phyloP scores from a whole-genome alignment of 768 basidiomycete genomes.

The Rhodotorula kratochvilovae region DNA sequence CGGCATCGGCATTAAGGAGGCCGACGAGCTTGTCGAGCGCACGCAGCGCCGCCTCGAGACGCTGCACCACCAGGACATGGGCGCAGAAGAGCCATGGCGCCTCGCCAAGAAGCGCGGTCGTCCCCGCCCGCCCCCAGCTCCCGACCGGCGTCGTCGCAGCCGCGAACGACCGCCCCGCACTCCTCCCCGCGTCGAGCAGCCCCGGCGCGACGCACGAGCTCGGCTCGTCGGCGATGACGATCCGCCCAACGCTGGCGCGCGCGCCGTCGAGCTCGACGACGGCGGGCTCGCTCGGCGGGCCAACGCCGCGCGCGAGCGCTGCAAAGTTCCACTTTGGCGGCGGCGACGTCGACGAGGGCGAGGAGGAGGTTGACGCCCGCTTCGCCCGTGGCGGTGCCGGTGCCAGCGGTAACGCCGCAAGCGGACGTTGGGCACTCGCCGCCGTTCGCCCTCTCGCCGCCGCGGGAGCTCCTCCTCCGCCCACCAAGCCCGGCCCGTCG shows the following conservation, averaged over 20 bases:
- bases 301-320: constrained; percentile 1
- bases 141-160: not conserved
- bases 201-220: not conserved
- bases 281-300: not conserved
- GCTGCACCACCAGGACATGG: not conserved
- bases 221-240: not conserved
- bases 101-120: constrained; percentile 10
- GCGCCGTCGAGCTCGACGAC: not conserved
- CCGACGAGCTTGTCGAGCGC: constrained; percentile 24
- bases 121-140: not conserved
- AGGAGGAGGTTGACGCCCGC: not conserved
- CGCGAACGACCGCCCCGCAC: not conserved
- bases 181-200: not conserved
- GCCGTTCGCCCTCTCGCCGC: not conserved
- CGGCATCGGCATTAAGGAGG: constrained; percentile 32
- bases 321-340: constrained; percentile 19
- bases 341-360: constrained; percentile 1
- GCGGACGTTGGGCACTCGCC: not conserved
- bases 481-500: too few species aligned
- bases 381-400: too few species aligned
- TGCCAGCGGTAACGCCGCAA: not conserved
- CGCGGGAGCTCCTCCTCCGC: not conserved
- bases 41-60: constrained; percentile 16
- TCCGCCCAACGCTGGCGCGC: not conserved
- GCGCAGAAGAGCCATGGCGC: constrained; percentile 13